These are phyloP conservation scores for Pleurostoma richardsiae DNA, from an alignment of 2,329 filamentous ascomycete species.

Conservation along the genomic window DNA sequence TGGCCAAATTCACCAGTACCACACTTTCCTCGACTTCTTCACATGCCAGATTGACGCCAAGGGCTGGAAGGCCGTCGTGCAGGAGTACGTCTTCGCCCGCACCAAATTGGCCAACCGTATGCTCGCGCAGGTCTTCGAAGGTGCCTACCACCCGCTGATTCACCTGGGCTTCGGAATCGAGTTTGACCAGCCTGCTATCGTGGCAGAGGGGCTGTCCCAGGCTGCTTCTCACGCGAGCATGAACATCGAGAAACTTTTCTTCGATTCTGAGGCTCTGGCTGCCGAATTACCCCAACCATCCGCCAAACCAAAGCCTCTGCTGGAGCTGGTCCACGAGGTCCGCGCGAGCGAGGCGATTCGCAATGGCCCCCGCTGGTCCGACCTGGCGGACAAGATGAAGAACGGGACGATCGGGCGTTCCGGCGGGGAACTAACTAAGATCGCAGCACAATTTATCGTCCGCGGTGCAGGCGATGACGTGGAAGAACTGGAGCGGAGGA, in stretches of 20 bases:
- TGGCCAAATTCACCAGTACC: slow-evolving; percentile 58
- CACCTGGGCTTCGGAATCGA: slow-evolving; percentile 82
- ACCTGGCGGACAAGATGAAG: slow-evolving; percentile 39
- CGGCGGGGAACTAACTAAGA: slow-evolving; percentile 45
- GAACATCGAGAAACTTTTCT: neutral
- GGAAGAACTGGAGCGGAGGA: slow-evolving; percentile 29
- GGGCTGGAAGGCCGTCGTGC: slow-evolving; percentile 53
- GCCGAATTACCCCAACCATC: neutral
- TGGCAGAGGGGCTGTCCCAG: slow-evolving; percentile 78
- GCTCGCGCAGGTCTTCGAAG: slow-evolving; percentile 54
- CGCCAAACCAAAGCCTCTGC: slow-evolving; percentile 4
- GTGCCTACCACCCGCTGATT: slow-evolving; percentile 74
- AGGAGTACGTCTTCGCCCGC: slow-evolving; percentile 63
- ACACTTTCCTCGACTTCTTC: slow-evolving; percentile 73
- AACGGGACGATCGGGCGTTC: slow-evolving; percentile 55
- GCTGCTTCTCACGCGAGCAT: slow-evolving; percentile 22
- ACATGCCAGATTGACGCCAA: slow-evolving; percentile 62
- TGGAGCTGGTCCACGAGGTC: slow-evolving; percentile 12
- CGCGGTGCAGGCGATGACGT: slow-evolving; percentile 20
- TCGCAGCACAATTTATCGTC: slow-evolving; percentile 43
- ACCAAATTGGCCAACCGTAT: slow-evolving; percentile 63
- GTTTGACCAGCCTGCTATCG: slow-evolving; percentile 72
- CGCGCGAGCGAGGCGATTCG: slow-evolving; percentile 43
- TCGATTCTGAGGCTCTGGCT: neutral
- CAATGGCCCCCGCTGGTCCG: slow-evolving; percentile 21